Evolutionary conservation across 2,329 filamentous ascomycete species (phyloP).

Genomic region (Thielaviopsis populi): DNA sequence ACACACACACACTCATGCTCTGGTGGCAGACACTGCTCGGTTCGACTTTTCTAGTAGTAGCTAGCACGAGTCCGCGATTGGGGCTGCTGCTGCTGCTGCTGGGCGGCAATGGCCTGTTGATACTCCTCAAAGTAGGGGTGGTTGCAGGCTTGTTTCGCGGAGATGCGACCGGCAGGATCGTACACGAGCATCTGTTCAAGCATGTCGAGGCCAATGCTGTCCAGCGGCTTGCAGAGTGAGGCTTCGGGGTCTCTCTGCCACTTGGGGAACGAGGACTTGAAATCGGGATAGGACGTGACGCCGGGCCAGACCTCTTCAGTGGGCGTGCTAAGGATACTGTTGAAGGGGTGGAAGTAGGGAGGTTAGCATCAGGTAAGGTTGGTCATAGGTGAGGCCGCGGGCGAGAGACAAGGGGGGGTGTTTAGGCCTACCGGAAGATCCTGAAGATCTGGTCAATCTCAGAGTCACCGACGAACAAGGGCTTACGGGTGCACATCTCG

Average conservation of each 20-base stretch:
- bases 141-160: slow-evolving; percentile 71
- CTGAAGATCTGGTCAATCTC: slow-evolving; percentile 33
- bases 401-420: background rate
- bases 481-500: slow-evolving; percentile 90
- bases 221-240: slow-evolving; percentile 55
- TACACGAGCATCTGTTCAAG: slow-evolving; percentile 62
- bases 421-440: slow-evolving; percentile 47
- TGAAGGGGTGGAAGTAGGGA: background rate
- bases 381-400: background rate
- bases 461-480: slow-evolving; percentile 84
- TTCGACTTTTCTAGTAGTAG: slow-evolving; percentile 21
- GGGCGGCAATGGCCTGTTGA: slow-evolving; percentile 7
- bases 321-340: slow-evolving; percentile 58
- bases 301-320: slow-evolving; percentile 73
- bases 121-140: slow-evolving; percentile 60
- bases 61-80: background rate
- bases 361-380: background rate
- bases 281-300: slow-evolving; percentile 88
- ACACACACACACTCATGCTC: slow-evolving; percentile 22
- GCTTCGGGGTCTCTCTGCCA: slow-evolving; percentile 59
- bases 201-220: slow-evolving; percentile 55
- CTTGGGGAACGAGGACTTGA: slow-evolving; percentile 83
- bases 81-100: slow-evolving; percentile 1
- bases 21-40: slow-evolving; percentile 29
- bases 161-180: slow-evolving; percentile 74